phyloP scores from a whole-genome alignment of 2,329 filamentous ascomycete species.

The Reticulascus tulasneorum region DNA sequence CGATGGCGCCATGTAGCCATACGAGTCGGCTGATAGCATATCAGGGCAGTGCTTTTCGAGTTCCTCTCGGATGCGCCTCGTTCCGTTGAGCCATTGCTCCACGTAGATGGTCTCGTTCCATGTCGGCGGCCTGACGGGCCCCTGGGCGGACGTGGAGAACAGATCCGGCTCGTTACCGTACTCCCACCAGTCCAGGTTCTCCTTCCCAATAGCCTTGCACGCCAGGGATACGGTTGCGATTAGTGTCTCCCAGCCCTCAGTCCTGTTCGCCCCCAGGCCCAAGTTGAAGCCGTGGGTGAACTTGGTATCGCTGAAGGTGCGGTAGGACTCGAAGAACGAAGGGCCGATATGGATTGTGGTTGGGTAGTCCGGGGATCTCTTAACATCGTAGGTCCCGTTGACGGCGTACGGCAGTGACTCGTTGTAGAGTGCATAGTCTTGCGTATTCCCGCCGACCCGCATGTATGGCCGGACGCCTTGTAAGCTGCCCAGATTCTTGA shows the following conservation, averaged over 20 bases:
- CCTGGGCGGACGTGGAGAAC: slow-evolving; percentile 48
- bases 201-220: slow-evolving; percentile 50
- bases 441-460: slow-evolving; percentile 63
- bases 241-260: slow-evolving; percentile 46
- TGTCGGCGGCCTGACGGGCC: slow-evolving; percentile 42
- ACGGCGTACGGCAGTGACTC: slow-evolving; percentile 43
- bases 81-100: slow-evolving; percentile 54
- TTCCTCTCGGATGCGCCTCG: slow-evolving; percentile 40
- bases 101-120: slow-evolving; percentile 56
- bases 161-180: slow-evolving; percentile 64
- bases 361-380: slow-evolving; percentile 54
- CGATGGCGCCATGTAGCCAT: slow-evolving; percentile 54
- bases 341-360: slow-evolving; percentile 57
- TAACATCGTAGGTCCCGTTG: slow-evolving; percentile 47
- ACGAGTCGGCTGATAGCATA: slow-evolving; percentile 33
- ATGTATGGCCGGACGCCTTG: slow-evolving; percentile 56
- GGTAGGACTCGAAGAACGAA: slow-evolving; percentile 60
- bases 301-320: slow-evolving; percentile 49
- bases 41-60: slow-evolving; percentile 48
- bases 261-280: slow-evolving; percentile 46
- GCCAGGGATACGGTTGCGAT: slow-evolving; percentile 50
- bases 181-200: slow-evolving; percentile 54
- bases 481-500: slow-evolving; percentile 52
- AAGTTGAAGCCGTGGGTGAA: slow-evolving; percentile 62
- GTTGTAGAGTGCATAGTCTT: slow-evolving; percentile 61